These are phyloP conservation scores for Teunomyces pallodes DNA, from an alignment of 805 yeast genomes.

Conservation along the genomic window DNA sequence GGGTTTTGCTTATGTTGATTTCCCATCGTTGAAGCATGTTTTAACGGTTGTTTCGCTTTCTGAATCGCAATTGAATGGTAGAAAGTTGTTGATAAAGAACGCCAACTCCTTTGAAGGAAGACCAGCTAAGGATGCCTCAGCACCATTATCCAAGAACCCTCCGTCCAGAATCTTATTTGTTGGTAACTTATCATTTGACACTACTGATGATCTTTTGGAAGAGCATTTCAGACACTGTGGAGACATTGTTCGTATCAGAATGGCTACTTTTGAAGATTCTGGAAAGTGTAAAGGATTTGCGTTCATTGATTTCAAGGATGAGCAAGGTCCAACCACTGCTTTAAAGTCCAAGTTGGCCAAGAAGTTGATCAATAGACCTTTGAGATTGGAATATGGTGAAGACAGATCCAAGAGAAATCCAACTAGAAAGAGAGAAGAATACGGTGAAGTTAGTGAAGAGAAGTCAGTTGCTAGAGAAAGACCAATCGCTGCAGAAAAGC, in stretches of 20 bases:
- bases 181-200: slow-evolving; percentile 90
- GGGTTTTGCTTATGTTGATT: slow-evolving; percentile 92
- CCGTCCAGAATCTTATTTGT: slow-evolving; percentile 88
- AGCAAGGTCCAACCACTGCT: slow-evolving; percentile 80
- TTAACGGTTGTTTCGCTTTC: slow-evolving; percentile 61
- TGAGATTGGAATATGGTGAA: slow-evolving; percentile 91
- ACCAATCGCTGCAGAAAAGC: slow-evolving; percentile 1
- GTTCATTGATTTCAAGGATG: slow-evolving; percentile 80
- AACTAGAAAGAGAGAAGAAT: slow-evolving; percentile 26
- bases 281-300: slow-evolving; percentile 98
- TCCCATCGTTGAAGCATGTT: slow-evolving; percentile 59
- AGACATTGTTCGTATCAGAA: slow-evolving; percentile 75
- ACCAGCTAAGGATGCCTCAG: slow-evolving; percentile 53
- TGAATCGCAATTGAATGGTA: slow-evolving; percentile 74
- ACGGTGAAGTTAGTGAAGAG: slow-evolving; percentile 6
- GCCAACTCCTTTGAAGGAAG: slow-evolving; percentile 84
- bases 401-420: slow-evolving; percentile 81
- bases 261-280: slow-evolving; percentile 97
- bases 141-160: slow-evolving; percentile 63
- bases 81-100: slow-evolving; percentile 82
- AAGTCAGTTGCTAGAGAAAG: slow-evolving; percentile 7
- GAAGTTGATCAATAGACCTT: slow-evolving; percentile 65
- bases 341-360: slow-evolving; percentile 67
- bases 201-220: slow-evolving; percentile 73
- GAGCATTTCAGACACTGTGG: slow-evolving; percentile 92